Base-by-base conservation (phyloP, 257 asterid species). In the Forsythia suspensa region DNA sequence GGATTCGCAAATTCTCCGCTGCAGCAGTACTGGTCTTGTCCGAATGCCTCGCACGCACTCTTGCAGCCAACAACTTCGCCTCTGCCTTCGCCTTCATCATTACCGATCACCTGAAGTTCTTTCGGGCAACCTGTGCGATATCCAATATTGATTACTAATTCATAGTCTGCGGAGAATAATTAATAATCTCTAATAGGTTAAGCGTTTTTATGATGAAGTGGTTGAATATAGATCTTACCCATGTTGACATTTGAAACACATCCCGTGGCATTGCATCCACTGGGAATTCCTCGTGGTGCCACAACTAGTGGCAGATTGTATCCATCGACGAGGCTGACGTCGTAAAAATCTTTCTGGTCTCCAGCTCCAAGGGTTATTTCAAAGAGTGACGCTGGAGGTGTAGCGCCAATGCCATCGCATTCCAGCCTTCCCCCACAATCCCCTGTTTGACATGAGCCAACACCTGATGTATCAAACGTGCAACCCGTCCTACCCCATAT, bases 401-500 rank as follows among this genome's bases (percentile, higher is more conserved):
- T 81, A 52, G 97, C 94, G 0, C 97, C 97, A 3, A 69, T 81
- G 71, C 97, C 98, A 15, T 77, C 74, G 69, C 98, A 92, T 81
- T 92, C 89, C 29, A 92, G 88, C 91, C 78, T 89, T 77, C 98
- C 97, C 0, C 94, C 94, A 59, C 96, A 91, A 74, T 92, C 98
- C 57, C 97, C 97, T 0, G 98, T 94, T 59, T 84, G 90, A 85
- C 97, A 94, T 5, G 92, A 80, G 61, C 98, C 97, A 68, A 63
- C 71, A 37, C 97, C 96, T 3, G 87, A 79, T 8, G 83, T 85
- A 29, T 91, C 93, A 59, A 94, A 94, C 4, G 82, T 82, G 90
- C 98, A 94, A 3, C 96, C 92, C 8, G 98, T 94, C 78, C 97
- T 89, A 12, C 90, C 98, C 98, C 97, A 91, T 1, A 94, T 87